These are phyloP conservation scores for Sporothrix pallida DNA, from an alignment of 2,329 filamentous ascomycete species.

Conservation along the genomic window DNA sequence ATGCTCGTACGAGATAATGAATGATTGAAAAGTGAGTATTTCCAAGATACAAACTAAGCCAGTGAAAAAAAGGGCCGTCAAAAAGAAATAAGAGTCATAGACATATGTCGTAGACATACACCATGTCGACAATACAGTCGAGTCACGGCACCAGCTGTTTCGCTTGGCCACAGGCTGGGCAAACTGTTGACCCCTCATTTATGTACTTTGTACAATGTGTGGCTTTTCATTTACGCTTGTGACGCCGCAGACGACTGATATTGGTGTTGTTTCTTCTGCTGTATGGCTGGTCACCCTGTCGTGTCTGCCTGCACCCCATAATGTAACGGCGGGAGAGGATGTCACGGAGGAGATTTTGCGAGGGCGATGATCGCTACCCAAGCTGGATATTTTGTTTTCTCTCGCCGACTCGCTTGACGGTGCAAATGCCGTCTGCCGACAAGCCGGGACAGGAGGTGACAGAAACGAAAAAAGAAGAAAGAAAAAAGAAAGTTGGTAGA, in stretches of 20 bases:
- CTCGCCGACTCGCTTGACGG: background rate
- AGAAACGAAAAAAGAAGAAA: background rate
- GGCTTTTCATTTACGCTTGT: background rate
- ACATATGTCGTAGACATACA: no score
- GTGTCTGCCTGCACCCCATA: background rate
- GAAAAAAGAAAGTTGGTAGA: background rate
- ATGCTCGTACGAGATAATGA: background rate
- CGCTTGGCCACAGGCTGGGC: no score
- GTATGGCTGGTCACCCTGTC: background rate
- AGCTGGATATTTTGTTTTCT: no score
- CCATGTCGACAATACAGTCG: no score
- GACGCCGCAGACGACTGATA: background rate
- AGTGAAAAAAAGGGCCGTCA: no score
- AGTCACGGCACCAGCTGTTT: no score
- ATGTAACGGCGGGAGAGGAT: constrained; percentile 20
- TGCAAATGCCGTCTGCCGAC: constrained; percentile 9
- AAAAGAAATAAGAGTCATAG: no score
- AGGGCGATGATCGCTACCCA: background rate
- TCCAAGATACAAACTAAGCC: no score
- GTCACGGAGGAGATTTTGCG: background rate
- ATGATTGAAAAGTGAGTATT: background rate
- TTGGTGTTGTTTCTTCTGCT: background rate
- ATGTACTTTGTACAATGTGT: background rate
- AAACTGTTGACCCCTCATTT: no score
- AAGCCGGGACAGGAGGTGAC: background rate